Base-by-base conservation (phyloP, 768 basidiomycete genomes). In the Fistulinella prunicolor region DNA sequence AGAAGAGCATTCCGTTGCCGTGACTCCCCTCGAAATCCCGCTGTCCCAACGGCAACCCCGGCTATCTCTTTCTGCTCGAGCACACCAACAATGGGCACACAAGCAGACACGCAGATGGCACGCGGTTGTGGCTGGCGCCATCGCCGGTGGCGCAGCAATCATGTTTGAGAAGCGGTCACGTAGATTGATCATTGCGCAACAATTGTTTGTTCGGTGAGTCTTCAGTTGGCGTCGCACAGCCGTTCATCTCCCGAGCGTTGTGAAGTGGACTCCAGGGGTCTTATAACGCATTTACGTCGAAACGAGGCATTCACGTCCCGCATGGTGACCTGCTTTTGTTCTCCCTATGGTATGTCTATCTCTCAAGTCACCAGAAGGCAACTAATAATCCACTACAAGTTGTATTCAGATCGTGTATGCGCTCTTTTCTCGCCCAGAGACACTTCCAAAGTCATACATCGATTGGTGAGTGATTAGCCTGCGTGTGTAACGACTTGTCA, bases 371-470 rank as follows among this genome's bases (percentile, higher is more conserved):
- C 19, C 2, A 6, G 20, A 9, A 32, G 29, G 16, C 19, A 34
- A 19, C 24, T 46, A 16, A 10, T 47, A 19, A 47, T 35, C 9
- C 5, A 36, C 46, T 42, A 22, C 9, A 19, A 89, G 88, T 14
- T 94, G 83, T 56, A 85, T 83, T 3, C 93, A 95, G 66, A 95
- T 97, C 63, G 69, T 92, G 63, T 94, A 90, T 60, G 83, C 75
- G 3, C 87, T 82, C 59, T 70, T 92, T 23, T 62, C 89, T 30
- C 76, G 86, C 34, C 92, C 89, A 16, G 90, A 94, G 49, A 92
- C 91, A 4, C 79, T 95, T 20, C 83, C 89, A n/a, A 70, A 70
- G 40, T 85, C 86, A 13, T 95, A 95, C 57, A 75, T 72, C 20
- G 65, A 64, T 34, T 95, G 92, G 92, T 90, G 51, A 38, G 76